Evolutionary conservation across 495 filamentous ascomycete species (phyloP).

Genomic region (Lepraria neglecta): DNA sequence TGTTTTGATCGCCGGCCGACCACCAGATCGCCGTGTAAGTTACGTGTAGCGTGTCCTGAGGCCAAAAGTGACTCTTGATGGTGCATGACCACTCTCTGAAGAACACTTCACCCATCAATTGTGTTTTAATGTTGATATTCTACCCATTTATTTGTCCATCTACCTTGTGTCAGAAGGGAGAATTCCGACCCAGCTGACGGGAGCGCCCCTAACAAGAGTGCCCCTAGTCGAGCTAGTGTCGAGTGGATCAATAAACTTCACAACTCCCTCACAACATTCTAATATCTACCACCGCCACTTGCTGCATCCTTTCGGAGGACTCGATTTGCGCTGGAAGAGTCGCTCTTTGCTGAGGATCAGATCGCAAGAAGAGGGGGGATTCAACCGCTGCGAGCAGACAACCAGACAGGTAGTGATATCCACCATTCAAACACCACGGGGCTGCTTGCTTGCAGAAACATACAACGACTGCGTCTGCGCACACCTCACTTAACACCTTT

Average conservation of each 20-base stretch:
- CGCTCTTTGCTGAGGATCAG: neutral
- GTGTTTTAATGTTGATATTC: neutral
- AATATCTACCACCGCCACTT: constrained; percentile 2
- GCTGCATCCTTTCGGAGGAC: neutral
- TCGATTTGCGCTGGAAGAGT: neutral
- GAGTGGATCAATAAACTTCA: constrained; percentile 3
- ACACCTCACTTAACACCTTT: neutral
- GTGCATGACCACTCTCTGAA: neutral
- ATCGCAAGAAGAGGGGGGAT: neutral
- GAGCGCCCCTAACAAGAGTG: neutral
- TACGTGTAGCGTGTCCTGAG: constrained; percentile 2
- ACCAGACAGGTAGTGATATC: neutral
- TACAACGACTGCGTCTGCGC: neutral
- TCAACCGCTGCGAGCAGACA: neutral
- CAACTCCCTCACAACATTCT: neutral
- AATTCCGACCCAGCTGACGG: too few species aligned
- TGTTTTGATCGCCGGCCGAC: constrained; percentile 8
- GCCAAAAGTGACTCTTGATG: neutral
- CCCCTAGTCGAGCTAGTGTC: neutral
- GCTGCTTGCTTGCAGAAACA: neutral
- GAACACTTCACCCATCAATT: neutral
- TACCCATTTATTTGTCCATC: neutral
- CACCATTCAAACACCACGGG: neutral
- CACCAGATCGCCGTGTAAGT: neutral
- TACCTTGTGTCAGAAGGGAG: too few species aligned